phyloP scores from a whole-genome alignment of 805 yeast species.

The Monosporozyma siamensis region DNA sequence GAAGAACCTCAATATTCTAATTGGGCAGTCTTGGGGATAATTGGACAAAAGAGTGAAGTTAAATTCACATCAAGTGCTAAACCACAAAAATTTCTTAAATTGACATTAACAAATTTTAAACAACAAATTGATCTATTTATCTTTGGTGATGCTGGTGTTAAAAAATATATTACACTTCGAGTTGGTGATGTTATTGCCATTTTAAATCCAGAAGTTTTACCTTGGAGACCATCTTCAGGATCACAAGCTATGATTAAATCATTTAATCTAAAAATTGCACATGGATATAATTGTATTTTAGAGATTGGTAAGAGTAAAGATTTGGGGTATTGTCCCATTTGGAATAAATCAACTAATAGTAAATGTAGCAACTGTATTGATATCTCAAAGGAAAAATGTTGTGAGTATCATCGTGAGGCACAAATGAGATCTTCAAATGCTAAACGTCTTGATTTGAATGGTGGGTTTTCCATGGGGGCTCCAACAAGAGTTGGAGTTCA shows the following conservation, averaged over 20 bases:
- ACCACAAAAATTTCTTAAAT: slow-evolving; percentile 46
- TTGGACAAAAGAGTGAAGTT: slow-evolving; percentile 48
- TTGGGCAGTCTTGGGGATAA: slow-evolving; percentile 71
- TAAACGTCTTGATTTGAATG: slow-evolving; percentile 70
- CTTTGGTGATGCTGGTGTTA: slow-evolving; percentile 53
- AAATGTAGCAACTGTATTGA: slow-evolving; percentile 58
- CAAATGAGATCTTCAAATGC: slow-evolving; percentile 43
- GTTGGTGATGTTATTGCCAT: slow-evolving; percentile 69
- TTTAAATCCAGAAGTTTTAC: slow-evolving; percentile 60
- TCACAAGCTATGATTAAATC: slow-evolving; percentile 24
- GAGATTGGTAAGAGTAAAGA: slow-evolving; percentile 68
- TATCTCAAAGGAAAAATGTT: slow-evolving; percentile 41
- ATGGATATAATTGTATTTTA: slow-evolving; percentile 43
- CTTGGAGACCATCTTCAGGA: slow-evolving; percentile 24
- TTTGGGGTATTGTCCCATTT: slow-evolving; percentile 56
- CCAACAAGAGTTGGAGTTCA: slow-evolving; percentile 39
- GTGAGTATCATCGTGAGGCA: slow-evolving; percentile 64
- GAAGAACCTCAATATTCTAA: slow-evolving; percentile 61
- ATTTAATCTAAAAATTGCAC: slow-evolving; percentile 49
- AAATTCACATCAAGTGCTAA: slow-evolving; percentile 34
- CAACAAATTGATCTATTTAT: slow-evolving; percentile 51
- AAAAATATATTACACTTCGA: slow-evolving; percentile 61
- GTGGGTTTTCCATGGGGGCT: slow-evolving; percentile 47
- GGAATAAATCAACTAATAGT: slow-evolving; percentile 41
- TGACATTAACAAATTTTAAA: slow-evolving; percentile 61